Evolutionary conservation across 2,329 filamentous ascomycete genomes (phyloP), one percentile per base, ranked within the genome.

Genomic region (Colletotrichum sidae): DNA sequence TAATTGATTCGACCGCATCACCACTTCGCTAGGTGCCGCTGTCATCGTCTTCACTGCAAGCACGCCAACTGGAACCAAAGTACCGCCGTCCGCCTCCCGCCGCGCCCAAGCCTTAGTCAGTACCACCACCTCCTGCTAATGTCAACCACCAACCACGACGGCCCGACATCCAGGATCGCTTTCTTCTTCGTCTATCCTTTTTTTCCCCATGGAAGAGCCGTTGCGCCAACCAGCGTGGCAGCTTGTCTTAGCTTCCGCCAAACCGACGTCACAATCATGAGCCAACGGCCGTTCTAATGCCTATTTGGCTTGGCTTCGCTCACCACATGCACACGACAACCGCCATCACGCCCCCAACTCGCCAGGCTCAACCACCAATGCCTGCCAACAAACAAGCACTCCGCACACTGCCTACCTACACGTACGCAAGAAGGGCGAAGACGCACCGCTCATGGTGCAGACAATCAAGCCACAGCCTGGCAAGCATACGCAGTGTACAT

Each of bases 221-320:
- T 25, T 37, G n/a, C 53, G 42, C 53, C 53, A 46, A 55, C n/a
- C 9, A 38, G 11, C 53, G 49, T 56, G 54, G 54, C 55, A 51
- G 45, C n/a, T 10, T n/a, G 44, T 13, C 35, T 55, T 35, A 33
- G 39, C 15, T 38, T 44, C 45, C 46, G 13, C 35, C 47, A 15
- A 44, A 13, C 17, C 62, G 46, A 65, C 58, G 62, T 62, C 62
- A 62, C 58, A 42, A 17, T 49, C 47, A 33, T 41, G 56, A 60
- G 55, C 39, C 39, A 25, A 65, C 51, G 47, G 51, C 38, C 46
- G 45, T 54, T 38, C 56, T 15, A 58, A 35, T 41, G 17, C 35
- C 44, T 37, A 51, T 55, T 34, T 55, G 51, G 51, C 62, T 65
- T 65, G 62, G 57, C 51, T 38, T 51, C 39, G 41, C 46, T 51